Percentiles rank a stretch among this genome's conserved stretches.
Conservation (phyloP, 2,329 filamentous ascomycete genomes). For the Cordyceps javanica region DNA sequence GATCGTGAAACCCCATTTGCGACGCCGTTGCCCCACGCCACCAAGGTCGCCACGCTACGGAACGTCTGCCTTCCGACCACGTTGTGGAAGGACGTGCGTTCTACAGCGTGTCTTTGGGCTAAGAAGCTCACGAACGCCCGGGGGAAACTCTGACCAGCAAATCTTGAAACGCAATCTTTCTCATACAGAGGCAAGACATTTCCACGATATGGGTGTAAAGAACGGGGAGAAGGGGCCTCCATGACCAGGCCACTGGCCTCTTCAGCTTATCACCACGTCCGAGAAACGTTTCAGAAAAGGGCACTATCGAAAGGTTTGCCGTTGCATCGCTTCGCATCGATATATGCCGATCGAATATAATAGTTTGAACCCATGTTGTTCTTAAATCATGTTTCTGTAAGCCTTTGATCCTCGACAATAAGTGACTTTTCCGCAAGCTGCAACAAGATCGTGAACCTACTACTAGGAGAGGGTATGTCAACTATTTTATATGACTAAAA, state of each 20-base stretch:
- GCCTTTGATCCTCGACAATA: not conserved
- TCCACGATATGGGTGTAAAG: not conserved
- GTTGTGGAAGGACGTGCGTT: not conserved
- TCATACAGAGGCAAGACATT: not conserved
- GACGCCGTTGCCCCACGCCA: slow-evolving; percentile 1
- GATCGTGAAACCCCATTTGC: slow-evolving; percentile 8
- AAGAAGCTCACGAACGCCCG: not conserved
- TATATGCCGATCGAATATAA: slow-evolving; percentile 4
- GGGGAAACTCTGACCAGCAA: not conserved
- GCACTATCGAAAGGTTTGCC: not conserved
- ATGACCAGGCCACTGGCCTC: not conserved
- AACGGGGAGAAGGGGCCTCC: not conserved
- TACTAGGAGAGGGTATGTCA: not conserved
- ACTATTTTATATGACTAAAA: too few relatives aligned
- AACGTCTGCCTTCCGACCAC: not conserved
- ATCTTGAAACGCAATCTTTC: slow-evolving; percentile 1
- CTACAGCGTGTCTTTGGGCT: not conserved
- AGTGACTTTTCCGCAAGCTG: not conserved
- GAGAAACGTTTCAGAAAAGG: slow-evolving; percentile 1
- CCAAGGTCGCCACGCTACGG: not conserved
- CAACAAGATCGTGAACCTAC: not conserved
- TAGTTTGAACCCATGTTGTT: not conserved
- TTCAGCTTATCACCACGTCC: not conserved
- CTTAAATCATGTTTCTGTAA: not conserved
- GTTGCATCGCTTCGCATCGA: not conserved